A percentile compares a stretch with the other conserved stretches of the same genome.
phyloP scores from a whole-genome alignment of 208 protist species.

The Acanthamoeba triangularis region DNA sequence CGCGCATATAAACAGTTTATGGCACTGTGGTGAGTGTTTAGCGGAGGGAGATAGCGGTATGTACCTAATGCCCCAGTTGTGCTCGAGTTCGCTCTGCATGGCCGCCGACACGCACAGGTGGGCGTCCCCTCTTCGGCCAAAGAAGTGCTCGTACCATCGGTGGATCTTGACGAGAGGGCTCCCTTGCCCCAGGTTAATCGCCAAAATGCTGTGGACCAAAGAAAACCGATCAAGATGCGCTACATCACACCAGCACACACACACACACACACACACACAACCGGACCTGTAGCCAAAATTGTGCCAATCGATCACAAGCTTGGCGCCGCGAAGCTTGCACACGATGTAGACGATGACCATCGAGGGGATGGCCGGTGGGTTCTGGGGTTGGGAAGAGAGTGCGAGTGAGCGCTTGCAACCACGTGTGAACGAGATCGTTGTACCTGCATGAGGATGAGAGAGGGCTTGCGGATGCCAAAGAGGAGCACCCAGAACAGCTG shows the following conservation, averaged over 20 bases:
- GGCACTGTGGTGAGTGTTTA: not conserved
- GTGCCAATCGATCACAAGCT: slow-evolving; percentile 85
- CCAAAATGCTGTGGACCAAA: not conserved
- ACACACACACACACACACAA: no score
- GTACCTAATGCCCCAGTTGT: slow-evolving; percentile 36
- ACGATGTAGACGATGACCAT: slow-evolving; percentile 75
- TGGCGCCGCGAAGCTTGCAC: slow-evolving; percentile 25
- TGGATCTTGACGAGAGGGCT: slow-evolving; percentile 32
- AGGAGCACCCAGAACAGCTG: slow-evolving; percentile 65
- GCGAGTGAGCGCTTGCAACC: not conserved
- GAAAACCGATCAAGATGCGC: no score
- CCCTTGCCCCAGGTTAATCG: not conserved
- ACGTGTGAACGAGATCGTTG: not conserved
- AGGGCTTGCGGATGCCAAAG: slow-evolving; percentile 1
- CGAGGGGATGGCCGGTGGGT: slow-evolving; percentile 82
- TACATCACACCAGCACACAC: no score
- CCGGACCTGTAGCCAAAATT: slow-evolving; percentile 81
- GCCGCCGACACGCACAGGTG: slow-evolving; percentile 81
- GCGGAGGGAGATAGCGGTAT: not conserved
- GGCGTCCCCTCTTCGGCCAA: slow-evolving; percentile 73
- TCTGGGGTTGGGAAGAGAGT: not conserved
- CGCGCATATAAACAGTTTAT: no score
- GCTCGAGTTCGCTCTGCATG: slow-evolving; percentile 74
- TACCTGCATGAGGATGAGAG: slow-evolving; percentile 62
- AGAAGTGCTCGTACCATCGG: slow-evolving; percentile 56